A percentile compares a stretch with the other conserved stretches of the same genome.
Conservation (phyloP, 805 yeast genomes). For the Wickerhamiella qilinensis region DNA sequence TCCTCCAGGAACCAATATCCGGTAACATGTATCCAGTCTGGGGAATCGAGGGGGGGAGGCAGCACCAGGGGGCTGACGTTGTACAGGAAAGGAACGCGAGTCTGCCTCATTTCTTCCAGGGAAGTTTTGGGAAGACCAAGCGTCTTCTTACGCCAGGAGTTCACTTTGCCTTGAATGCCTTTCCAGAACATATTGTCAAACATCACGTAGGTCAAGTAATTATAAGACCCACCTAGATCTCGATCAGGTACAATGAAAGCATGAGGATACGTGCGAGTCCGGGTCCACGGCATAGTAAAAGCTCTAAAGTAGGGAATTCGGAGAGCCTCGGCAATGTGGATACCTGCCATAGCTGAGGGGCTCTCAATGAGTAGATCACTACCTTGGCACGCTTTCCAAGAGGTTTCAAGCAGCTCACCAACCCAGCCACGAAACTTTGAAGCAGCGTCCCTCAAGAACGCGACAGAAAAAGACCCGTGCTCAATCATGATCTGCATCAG, state of each 20-base stretch:
- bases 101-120: slow-evolving; percentile 54
- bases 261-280: slow-evolving; percentile 91
- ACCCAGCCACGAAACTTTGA: slow-evolving; percentile 73
- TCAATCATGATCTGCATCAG: slow-evolving; percentile 84
- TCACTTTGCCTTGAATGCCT: slow-evolving; percentile 75
- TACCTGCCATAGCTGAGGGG: slow-evolving; percentile 93
- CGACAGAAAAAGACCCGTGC: slow-evolving; percentile 74
- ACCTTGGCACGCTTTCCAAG: slow-evolving; percentile 78
- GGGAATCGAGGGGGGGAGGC: slow-evolving; percentile 85
- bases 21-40: slow-evolving; percentile 90
- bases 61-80: slow-evolving; percentile 77
- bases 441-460: slow-evolving; percentile 71
- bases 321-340: slow-evolving; percentile 86
- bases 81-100: slow-evolving; percentile 73
- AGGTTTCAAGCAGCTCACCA: slow-evolving; percentile 44
- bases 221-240: slow-evolving; percentile 83
- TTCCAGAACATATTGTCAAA: slow-evolving; percentile 90
- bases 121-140: slow-evolving; percentile 54
- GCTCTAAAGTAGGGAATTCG: slow-evolving; percentile 85
- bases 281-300: slow-evolving; percentile 97
- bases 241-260: slow-evolving; percentile 92
- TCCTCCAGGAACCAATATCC: slow-evolving; percentile 89
- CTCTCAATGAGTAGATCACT: slow-evolving; percentile 79
- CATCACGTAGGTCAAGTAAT: slow-evolving; percentile 79
- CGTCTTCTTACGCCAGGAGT: slow-evolving; percentile 65